These are phyloP conservation scores for Fusarium coffeatum DNA, from an alignment of 2,329 filamentous ascomycete genomes.

Conservation along the genomic window DNA sequence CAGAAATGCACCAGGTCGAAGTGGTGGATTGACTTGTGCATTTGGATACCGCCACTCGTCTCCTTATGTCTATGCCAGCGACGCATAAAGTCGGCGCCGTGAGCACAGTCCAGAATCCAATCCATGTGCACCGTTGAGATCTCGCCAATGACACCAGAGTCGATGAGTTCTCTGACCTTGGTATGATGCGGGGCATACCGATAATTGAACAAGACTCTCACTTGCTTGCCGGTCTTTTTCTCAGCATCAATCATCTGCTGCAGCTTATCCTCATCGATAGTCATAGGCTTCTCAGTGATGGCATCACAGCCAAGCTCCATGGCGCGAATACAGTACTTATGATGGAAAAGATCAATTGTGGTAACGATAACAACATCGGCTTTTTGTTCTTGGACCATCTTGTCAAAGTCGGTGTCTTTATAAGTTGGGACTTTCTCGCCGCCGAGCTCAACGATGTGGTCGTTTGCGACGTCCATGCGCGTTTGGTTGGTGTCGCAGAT, in stretches of 20 bases:
- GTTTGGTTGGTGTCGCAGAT: constrained; percentile 72
- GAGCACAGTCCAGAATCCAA: constrained; percentile 71
- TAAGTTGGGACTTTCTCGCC: constrained; percentile 64
- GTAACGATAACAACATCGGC: constrained; percentile 72
- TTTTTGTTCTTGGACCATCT: constrained; percentile 66
- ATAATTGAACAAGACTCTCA: constrained; percentile 73
- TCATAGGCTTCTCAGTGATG: constrained; percentile 74
- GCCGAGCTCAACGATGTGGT: constrained; percentile 59
- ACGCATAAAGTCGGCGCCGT: constrained; percentile 72
- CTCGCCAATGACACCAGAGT: constrained; percentile 64
- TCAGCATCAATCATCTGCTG: constrained; percentile 57
- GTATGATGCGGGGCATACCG: constrained; percentile 73
- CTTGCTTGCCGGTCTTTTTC: constrained; percentile 52
- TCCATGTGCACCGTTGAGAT: constrained; percentile 71
- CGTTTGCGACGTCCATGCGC: constrained; percentile 67
- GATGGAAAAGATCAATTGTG: constrained; percentile 71
- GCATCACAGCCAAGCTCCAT: constrained; percentile 70
- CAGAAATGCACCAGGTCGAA: constrained; percentile 73
- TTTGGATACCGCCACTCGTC: constrained; percentile 69
- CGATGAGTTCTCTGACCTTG: constrained; percentile 65
- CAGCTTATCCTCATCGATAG: constrained; percentile 66
- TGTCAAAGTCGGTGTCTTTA: constrained; percentile 65
- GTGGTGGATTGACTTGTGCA: constrained; percentile 73
- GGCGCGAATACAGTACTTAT: constrained; percentile 69
- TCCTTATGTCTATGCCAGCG: constrained; percentile 71